Evolutionary conservation across 768 basidiomycete species (phyloP).

Genomic region (Pisolithus marmoratus): DNA sequence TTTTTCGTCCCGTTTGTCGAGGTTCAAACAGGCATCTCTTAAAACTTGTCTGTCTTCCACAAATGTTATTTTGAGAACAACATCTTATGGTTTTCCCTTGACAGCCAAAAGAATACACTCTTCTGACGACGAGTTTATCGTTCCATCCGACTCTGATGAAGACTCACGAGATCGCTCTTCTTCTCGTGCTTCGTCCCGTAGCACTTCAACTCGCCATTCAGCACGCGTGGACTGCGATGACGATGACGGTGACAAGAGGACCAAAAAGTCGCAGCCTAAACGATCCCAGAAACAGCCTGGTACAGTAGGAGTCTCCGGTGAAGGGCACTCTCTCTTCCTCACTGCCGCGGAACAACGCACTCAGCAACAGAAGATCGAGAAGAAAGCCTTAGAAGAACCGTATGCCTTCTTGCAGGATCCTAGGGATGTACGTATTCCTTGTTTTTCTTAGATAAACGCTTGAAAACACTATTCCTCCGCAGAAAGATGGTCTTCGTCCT

Average conservation of each 20-base stretch:
- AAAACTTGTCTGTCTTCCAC: constrained; percentile 41
- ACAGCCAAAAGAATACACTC: constrained; percentile 37
- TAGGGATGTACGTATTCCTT: constrained; percentile 51
- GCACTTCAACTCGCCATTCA: constrained; percentile 26
- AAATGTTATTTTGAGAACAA: neutral
- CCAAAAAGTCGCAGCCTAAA: constrained; percentile 32
- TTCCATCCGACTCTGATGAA: constrained; percentile 57
- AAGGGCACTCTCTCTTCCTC: constrained; percentile 46
- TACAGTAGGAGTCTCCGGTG: constrained; percentile 24
- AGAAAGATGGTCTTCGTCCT: constrained; percentile 79
- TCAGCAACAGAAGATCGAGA: constrained; percentile 74
- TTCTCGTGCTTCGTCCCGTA: constrained; percentile 47
- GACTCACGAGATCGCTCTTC: constrained; percentile 44
- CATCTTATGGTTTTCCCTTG: neutral
- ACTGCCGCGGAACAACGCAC: constrained; percentile 79
- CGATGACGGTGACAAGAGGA: constrained; percentile 36
- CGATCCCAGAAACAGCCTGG: constrained; percentile 28
- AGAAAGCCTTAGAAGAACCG: constrained; percentile 72
- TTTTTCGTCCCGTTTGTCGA: constrained; percentile 55
- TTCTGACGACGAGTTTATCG: constrained; percentile 69
- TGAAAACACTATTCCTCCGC: neutral
- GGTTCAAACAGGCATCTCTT: constrained; percentile 58
- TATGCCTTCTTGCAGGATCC: constrained; percentile 70
- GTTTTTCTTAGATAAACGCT: neutral
- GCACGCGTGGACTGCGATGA: constrained; percentile 29